Percentiles rank a stretch among this genome's conserved stretches.
These are phyloP conservation scores for Dichomitus squalens DNA, from an alignment of 1,284 basidiomycete genomes.

Conservation along the genomic window DNA sequence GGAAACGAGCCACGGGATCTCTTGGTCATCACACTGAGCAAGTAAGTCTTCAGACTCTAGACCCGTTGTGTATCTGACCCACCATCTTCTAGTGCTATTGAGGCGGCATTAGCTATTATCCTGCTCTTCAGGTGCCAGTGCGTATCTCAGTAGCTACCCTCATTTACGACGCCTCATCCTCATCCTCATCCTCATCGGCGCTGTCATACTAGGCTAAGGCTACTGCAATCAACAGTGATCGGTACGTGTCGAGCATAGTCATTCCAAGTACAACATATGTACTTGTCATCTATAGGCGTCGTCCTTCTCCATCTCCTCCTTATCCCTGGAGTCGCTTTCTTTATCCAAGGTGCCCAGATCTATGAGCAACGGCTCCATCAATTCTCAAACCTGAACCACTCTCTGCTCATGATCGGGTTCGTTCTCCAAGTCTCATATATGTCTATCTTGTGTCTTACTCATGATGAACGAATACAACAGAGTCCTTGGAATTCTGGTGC, in stretches of 20 bases:
- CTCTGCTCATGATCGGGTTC: constrained; percentile 64
- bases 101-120: constrained; percentile 69
- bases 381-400: constrained; percentile 61
- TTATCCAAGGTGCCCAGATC: constrained; percentile 57
- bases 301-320: constrained; percentile 63
- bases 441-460: background rate
- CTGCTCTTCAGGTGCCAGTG: constrained; percentile 61
- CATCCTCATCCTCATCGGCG: too few relatives aligned
- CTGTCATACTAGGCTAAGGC: constrained; percentile 47
- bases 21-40: constrained; percentile 60
- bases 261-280: background rate
- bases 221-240: constrained; percentile 62
- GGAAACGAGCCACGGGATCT: constrained; percentile 61
- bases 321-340: constrained; percentile 60
- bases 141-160: too few relatives aligned
- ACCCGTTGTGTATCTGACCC: constrained; percentile 41
- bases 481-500: constrained; percentile 60
- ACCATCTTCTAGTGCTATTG: constrained; percentile 38
- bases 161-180: background rate
- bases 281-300: constrained; percentile 45
- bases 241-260: constrained; percentile 36
- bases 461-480: constrained; percentile 34
- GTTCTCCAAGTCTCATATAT: constrained; percentile 13
- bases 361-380: constrained; percentile 50
- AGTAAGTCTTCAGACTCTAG: constrained; percentile 39